A percentile compares a stretch with the other conserved stretches of the same genome.
phyloP scores from a whole-genome alignment of 768 basidiomycete species.

The Trametes sanguinea region DNA sequence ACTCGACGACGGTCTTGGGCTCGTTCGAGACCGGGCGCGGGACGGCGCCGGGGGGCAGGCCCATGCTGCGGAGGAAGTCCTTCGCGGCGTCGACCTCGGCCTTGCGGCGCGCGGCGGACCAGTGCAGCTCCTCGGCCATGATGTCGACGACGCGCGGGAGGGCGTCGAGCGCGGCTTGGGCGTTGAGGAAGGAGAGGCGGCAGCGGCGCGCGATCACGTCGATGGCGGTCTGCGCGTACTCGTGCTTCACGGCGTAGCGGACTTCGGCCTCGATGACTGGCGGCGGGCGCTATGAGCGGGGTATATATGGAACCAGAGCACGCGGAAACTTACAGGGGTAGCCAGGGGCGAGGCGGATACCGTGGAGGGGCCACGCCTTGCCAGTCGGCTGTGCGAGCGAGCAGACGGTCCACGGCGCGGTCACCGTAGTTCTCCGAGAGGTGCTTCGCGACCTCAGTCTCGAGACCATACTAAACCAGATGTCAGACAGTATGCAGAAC shows the following conservation, averaged over 20 bases:
- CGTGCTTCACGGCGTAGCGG: constrained; percentile 82
- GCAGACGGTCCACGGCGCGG: constrained; percentile 94
- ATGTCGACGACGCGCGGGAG: constrained; percentile 89
- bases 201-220: constrained; percentile 93
- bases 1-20: constrained; percentile 28
- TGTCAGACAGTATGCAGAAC: background rate
- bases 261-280: constrained; percentile 91
- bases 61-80: constrained; percentile 82
- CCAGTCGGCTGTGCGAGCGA: constrained; percentile 78
- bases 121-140: constrained; percentile 84
- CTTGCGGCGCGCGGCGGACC: constrained; percentile 61
- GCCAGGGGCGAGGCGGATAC: constrained; percentile 63
- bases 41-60: constrained; percentile 58
- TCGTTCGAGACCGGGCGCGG: constrained; percentile 26
- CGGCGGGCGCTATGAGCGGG: background rate
- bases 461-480: constrained; percentile 72
- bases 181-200: constrained; percentile 93
- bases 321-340: constrained; percentile 67
- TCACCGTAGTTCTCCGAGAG: constrained; percentile 94
- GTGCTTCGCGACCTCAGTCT: constrained; percentile 91
- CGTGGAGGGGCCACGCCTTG: constrained; percentile 83
- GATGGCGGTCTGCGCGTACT: constrained; percentile 90
- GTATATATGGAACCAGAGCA: background rate
- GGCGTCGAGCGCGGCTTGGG: constrained; percentile 77
- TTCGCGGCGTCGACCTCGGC: constrained; percentile 61